Conservation (phyloP, 2,329 filamentous ascomycete genomes). For the Fusarium graminum region DNA sequence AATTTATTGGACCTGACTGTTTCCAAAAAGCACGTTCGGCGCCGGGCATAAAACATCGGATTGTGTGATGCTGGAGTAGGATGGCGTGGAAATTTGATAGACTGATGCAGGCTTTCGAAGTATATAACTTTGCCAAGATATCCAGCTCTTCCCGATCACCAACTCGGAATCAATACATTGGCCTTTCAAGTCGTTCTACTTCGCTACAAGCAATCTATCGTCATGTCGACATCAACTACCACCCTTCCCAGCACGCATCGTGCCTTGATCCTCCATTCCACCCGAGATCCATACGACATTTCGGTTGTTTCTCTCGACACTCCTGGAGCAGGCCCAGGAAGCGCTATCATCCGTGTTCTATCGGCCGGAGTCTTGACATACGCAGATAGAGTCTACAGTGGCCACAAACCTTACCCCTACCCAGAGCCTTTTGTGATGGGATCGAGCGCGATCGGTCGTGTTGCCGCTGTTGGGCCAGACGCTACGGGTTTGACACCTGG, state of each 20-base stretch:
- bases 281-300: conserved; percentile 6
- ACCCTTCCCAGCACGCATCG: background rate
- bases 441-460: background rate
- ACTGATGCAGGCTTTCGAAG: too few relatives aligned
- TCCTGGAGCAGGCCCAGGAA: background rate
- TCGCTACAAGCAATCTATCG: too few relatives aligned
- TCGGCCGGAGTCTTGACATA: conserved; percentile 8
- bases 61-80: too few relatives aligned
- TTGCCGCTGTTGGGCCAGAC: background rate
- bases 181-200: too few relatives aligned
- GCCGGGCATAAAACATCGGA: too few relatives aligned
- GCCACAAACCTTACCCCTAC: background rate
- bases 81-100: too few relatives aligned
- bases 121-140: too few relatives aligned
- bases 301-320: background rate
- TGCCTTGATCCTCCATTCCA: conserved; percentile 4
- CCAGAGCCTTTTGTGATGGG: conserved; percentile 15
- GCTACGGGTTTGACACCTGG: background rate
- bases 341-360: background rate
- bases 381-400: conserved; percentile 10
- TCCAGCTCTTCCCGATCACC: too few relatives aligned
- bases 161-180: too few relatives aligned
- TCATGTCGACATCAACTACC: background rate
- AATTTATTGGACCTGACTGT: too few relatives aligned
- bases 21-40: too few relatives aligned